A percentile compares a stretch with the other conserved stretches of the same genome.
Conservation (phyloP, 345 rosid species). For the Eutrema yunnanense region DNA sequence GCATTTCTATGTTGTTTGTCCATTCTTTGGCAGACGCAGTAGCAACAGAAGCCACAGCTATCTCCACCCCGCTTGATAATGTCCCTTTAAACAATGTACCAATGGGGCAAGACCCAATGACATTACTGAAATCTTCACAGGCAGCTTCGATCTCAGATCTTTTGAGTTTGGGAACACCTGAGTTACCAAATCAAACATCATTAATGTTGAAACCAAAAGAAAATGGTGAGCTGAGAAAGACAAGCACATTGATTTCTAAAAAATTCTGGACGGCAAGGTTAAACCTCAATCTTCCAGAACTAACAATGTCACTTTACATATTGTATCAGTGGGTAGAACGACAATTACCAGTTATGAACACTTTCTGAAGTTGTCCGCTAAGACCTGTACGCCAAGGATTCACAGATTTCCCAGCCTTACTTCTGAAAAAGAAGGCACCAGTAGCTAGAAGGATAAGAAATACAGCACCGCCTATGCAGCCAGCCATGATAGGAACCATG, state of each 20-base stretch:
- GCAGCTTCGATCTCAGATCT: slow-evolving; percentile 87
- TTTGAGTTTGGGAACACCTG: slow-evolving; percentile 91
- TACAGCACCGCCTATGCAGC: slow-evolving; percentile 34
- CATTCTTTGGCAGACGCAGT: slow-evolving; percentile 55
- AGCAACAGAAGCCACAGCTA: slow-evolving; percentile 69
- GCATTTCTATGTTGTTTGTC: slow-evolving; percentile 64
- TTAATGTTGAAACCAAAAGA: not conserved
- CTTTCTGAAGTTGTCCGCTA: slow-evolving; percentile 95
- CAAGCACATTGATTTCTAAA: not conserved
- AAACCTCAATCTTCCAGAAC: not conserved
- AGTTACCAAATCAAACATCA: not conserved
- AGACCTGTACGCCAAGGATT: slow-evolving; percentile 92
- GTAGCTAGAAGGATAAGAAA: slow-evolving; percentile 32
- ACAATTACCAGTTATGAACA: slow-evolving; percentile 66
- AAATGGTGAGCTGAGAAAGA: not conserved
- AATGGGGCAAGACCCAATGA: slow-evolving; percentile 63
- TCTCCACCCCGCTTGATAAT: slow-evolving; percentile 86
- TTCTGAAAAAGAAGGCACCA: slow-evolving; percentile 40
- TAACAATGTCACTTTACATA: not conserved
- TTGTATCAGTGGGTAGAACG: not conserved
- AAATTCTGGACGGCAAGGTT: not conserved
- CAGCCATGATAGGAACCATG: slow-evolving; percentile 15
- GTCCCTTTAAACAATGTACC: slow-evolving; percentile 90
- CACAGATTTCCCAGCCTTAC: slow-evolving; percentile 66
- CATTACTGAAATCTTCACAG: slow-evolving; percentile 96